phyloP scores from a whole-genome alignment of 768 basidiomycete species.

The Boletus vinaceobasis region DNA sequence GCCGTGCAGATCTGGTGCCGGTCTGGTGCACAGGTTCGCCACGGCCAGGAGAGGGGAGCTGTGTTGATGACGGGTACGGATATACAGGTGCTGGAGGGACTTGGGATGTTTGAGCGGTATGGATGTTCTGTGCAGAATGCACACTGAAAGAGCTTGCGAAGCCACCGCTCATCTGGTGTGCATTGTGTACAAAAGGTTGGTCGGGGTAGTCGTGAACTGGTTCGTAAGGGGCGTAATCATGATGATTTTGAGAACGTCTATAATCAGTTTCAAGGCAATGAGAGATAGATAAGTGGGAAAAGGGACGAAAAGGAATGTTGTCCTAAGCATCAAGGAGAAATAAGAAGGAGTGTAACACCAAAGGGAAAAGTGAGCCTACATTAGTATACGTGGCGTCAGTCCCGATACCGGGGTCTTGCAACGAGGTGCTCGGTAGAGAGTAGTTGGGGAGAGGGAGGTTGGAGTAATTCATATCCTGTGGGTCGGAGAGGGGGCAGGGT shows the following conservation, averaged over 20 bases:
- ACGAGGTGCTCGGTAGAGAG: not conserved
- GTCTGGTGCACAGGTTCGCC: not conserved
- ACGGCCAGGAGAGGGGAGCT: not conserved
- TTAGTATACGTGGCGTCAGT: constrained; percentile 2
- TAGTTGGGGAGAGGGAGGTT: not conserved
- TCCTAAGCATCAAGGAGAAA: constrained; percentile 2
- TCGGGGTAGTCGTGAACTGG: not conserved
- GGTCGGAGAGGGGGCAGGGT: not conserved
- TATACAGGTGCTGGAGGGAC: not conserved
- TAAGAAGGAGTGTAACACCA: not conserved
- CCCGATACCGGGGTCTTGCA: not conserved
- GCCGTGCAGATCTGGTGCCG: not conserved
- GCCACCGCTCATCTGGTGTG: not conserved
- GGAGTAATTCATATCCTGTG: constrained; percentile 7
- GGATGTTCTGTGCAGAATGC: not conserved
- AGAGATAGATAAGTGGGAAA: not conserved
- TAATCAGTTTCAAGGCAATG: not conserved
- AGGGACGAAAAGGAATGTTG: not conserved
- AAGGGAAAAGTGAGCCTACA: constrained; percentile 1
- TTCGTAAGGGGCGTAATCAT: not conserved
- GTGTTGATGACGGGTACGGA: not conserved
- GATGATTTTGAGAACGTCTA: not conserved
- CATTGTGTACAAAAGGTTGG: not conserved
- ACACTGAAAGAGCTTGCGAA: not conserved
- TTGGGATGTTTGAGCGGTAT: constrained; percentile 2